These are phyloP conservation scores for Saccharomycopsis guyanensis DNA, from an alignment of 805 yeast genomes.

Conservation along the genomic window DNA sequence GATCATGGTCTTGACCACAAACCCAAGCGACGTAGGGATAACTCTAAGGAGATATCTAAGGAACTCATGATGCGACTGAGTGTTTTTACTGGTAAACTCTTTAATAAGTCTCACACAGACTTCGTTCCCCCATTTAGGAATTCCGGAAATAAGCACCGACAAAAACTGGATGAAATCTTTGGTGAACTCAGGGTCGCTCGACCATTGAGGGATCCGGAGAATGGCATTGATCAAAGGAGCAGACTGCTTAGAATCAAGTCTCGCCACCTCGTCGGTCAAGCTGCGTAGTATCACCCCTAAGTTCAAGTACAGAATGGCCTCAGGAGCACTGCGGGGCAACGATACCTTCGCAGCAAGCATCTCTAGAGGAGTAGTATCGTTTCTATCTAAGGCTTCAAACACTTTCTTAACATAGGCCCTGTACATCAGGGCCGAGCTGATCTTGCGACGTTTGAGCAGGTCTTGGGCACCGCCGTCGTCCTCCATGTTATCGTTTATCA, in stretches of 20 bases:
- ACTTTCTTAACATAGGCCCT: constrained; percentile 48
- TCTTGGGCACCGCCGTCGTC: no score
- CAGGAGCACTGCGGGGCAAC: constrained; percentile 44
- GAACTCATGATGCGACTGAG: constrained; percentile 54
- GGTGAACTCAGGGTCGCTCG: constrained; percentile 32
- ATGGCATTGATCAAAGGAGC: constrained; percentile 51
- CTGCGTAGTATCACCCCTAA: constrained; percentile 48
- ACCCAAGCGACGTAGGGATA: constrained; percentile 74
- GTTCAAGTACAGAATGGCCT: constrained; percentile 45
- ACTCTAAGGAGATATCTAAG: constrained; percentile 56
- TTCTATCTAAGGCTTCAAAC: constrained; percentile 50
- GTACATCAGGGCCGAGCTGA: neutral
- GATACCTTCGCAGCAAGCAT: constrained; percentile 52
- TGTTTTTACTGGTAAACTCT: constrained; percentile 41
- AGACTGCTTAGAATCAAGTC: constrained; percentile 45
- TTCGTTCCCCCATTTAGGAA: constrained; percentile 86
- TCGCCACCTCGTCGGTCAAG: constrained; percentile 57
- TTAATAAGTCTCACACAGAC: constrained; percentile 62
- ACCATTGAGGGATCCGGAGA: constrained; percentile 56
- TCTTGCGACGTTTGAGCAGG: neutral
- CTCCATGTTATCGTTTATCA: no score
- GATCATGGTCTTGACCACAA: constrained; percentile 51
- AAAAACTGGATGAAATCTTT: constrained; percentile 62
- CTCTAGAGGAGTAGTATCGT: constrained; percentile 48
- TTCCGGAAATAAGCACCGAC: constrained; percentile 69